Evolutionary conservation across 441 rosid species (phyloP).

Genomic region (Omphalea diandra): DNA sequence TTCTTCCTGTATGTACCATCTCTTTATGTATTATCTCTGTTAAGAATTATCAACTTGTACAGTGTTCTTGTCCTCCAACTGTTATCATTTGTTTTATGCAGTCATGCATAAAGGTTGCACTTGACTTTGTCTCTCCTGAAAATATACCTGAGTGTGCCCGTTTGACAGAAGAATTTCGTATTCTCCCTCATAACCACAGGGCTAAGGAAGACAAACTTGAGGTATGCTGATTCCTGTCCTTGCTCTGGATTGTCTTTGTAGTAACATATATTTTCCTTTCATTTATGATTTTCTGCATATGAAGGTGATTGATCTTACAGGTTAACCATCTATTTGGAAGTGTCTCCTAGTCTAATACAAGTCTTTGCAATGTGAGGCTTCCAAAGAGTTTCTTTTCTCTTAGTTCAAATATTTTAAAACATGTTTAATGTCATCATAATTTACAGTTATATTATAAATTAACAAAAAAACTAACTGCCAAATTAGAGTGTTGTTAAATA

Average conservation of each 20-base stretch:
- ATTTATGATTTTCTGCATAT: background rate
- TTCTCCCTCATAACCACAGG: constrained; percentile 16
- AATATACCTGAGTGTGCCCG: constrained; percentile 24
- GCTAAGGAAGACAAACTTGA: constrained; percentile 20
- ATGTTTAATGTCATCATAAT: too few relatives aligned
- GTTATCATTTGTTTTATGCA: constrained; percentile 1
- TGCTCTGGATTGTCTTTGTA: background rate
- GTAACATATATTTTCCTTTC: background rate
- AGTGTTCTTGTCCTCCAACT: background rate
- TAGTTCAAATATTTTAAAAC: too few relatives aligned
- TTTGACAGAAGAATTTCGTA: constrained; percentile 25
- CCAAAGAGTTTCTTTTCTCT: background rate
- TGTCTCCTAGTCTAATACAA: background rate
- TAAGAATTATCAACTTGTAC: background rate
- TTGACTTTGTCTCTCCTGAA: constrained; percentile 28
- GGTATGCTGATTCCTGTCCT: constrained; percentile 12
- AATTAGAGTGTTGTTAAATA: too few relatives aligned
- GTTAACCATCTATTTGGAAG: too few relatives aligned
- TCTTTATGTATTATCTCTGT: background rate
- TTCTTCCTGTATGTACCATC: background rate
- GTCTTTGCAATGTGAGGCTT: background rate
- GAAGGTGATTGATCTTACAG: background rate
- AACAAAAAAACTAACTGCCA: too few relatives aligned
- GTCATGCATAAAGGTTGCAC: constrained; percentile 27
- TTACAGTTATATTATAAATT: too few relatives aligned